phyloP scores from a whole-genome alignment of 140 eudicot genomes.

The Bidens hawaiensis region DNA sequence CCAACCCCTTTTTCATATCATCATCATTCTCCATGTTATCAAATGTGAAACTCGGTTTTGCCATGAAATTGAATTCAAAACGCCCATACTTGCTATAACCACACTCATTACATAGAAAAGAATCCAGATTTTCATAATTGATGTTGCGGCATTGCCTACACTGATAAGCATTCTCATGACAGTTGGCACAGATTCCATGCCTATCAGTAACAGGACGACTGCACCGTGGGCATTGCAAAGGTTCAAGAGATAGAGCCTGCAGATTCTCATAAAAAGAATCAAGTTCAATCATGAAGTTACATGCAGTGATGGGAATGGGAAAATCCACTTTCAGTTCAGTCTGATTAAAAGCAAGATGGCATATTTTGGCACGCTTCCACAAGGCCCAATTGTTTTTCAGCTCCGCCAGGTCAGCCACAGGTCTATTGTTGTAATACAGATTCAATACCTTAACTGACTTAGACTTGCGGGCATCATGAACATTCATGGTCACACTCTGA shows the following conservation, averaged over 20 bases:
- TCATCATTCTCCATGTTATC: constrained; percentile 99
- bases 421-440: constrained; percentile 93
- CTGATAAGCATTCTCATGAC: constrained; percentile 99
- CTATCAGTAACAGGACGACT: constrained; percentile 98
- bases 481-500: constrained; percentile 97
- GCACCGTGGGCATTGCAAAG: constrained; percentile 98
- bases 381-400: constrained; percentile 95
- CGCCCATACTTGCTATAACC: constrained; percentile 99
- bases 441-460: constrained; percentile 95
- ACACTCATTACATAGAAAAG: constrained; percentile 95
- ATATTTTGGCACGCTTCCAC: constrained; percentile 98
- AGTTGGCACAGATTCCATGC: constrained; percentile 92
- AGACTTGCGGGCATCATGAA: constrained; percentile 98
- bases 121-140: constrained; percentile 92
- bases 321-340: constrained; percentile 96
- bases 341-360: constrained; percentile 94
- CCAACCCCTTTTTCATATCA: constrained; percentile 95
- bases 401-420: constrained; percentile 97
- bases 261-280: constrained; percentile 98
- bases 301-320: constrained; percentile 96
- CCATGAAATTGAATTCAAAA: constrained; percentile 97
- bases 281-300: constrained; percentile 98
- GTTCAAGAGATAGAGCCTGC: constrained; percentile 97
- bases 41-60: constrained; percentile 94
- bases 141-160: constrained; percentile 99